Conservation (phyloP, 1,284 basidiomycete species). For the Salmacisia buchloeana region DNA sequence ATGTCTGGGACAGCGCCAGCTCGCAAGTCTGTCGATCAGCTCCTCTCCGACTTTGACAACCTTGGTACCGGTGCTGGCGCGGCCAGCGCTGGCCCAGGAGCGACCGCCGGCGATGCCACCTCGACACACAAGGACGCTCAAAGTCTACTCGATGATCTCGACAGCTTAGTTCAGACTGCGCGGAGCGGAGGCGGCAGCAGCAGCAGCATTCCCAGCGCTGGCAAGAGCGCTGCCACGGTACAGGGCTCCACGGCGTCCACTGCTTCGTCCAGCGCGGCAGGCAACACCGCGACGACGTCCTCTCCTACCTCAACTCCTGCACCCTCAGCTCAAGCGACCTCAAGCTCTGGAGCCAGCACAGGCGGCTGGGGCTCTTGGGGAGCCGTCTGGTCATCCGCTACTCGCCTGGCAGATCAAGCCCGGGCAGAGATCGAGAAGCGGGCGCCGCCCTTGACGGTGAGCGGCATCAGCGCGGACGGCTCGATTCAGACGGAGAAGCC, state of each 20-base stretch:
- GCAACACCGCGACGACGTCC: not conserved
- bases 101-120: slow-evolving; percentile 12
- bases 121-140: slow-evolving; percentile 38
- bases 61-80: slow-evolving; percentile 21
- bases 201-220: not conserved
- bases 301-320: not conserved
- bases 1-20: not conserved
- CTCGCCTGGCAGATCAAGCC: slow-evolving; percentile 45
- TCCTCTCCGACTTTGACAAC: slow-evolving; percentile 45
- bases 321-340: not conserved
- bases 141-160: slow-evolving; percentile 46
- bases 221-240: too few species aligned
- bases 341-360: not conserved
- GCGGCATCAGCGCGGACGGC: not conserved
- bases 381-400: slow-evolving; percentile 55
- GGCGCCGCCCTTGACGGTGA: slow-evolving; percentile 10
- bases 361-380: slow-evolving; percentile 68
- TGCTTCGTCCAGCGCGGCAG: not conserved
- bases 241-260: not conserved
- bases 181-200: not conserved
- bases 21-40: slow-evolving; percentile 44
- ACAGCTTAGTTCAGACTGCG: slow-evolving; percentile 39
- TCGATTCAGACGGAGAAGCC: not conserved
- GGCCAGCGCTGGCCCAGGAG: not conserved
- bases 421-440: slow-evolving; percentile 44